These are phyloP conservation scores for Salvia splendens DNA, from an alignment of 257 asterid genomes.

Conservation along the genomic window DNA sequence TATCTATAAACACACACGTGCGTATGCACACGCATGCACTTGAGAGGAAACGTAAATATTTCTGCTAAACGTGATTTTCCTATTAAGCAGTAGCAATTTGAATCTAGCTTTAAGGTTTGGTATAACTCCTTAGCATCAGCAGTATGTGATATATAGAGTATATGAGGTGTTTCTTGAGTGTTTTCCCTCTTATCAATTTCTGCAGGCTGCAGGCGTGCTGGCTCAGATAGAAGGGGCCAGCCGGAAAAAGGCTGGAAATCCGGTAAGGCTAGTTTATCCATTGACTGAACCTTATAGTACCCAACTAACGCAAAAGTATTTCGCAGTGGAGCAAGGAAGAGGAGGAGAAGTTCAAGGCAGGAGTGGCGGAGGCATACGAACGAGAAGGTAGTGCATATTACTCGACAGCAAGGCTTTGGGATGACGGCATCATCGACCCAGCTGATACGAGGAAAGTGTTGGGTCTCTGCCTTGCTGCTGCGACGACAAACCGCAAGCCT, in stretches of 20 bases:
- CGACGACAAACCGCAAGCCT: constrained; percentile 59
- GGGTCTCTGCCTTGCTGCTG: constrained; percentile 82
- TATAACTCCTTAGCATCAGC: neutral
- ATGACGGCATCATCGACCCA: constrained; percentile 93
- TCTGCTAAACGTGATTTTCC: neutral
- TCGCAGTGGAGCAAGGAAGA: constrained; percentile 85
- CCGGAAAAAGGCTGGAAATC: constrained; percentile 65
- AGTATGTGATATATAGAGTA: neutral
- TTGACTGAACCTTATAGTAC: neutral
- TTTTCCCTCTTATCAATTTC: neutral
- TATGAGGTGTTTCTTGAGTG: too few relatives aligned
- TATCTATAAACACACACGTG: too few relatives aligned
- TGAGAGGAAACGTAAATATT: neutral
- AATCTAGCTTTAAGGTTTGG: neutral
- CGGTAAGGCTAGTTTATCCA: constrained; percentile 41
- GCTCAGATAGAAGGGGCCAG: constrained; percentile 76
- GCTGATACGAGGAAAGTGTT: constrained; percentile 84
- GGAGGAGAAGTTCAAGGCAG: constrained; percentile 76
- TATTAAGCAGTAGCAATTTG: neutral
- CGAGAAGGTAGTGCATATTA: constrained; percentile 86
- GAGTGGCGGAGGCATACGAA: constrained; percentile 77
- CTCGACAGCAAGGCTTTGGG: constrained; percentile 97
- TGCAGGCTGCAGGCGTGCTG: constrained; percentile 97
- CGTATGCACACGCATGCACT: too few relatives aligned
- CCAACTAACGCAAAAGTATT: constrained; percentile 5